phyloP scores from a whole-genome alignment of 202 grass and related monocot species.

The Digitaria exilis region DNA sequence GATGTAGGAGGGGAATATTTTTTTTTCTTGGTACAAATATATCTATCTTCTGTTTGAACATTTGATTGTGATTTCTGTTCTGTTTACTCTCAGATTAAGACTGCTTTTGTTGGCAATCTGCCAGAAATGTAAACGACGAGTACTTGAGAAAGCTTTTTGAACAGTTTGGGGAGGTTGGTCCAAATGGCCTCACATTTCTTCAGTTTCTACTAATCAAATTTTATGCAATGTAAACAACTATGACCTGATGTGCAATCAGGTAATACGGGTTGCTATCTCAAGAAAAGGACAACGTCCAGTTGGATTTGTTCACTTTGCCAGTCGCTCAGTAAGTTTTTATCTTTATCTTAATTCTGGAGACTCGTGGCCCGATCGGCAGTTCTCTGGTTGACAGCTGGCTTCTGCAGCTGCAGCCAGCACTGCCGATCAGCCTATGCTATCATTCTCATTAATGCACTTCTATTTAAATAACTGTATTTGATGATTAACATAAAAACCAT shows the following conservation, averaged over 20 bases:
- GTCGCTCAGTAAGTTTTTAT: slow-evolving; percentile 61
- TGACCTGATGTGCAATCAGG: slow-evolving; percentile 46
- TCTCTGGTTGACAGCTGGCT: no score
- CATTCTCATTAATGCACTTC: slow-evolving; percentile 22
- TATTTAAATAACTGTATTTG: slow-evolving; percentile 8
- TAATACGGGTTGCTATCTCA: slow-evolving; percentile 64
- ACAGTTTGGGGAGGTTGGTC: slow-evolving; percentile 68
- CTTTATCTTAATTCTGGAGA: slow-evolving; percentile 22
- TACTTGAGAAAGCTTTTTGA: slow-evolving; percentile 75
- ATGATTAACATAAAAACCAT: background rate
- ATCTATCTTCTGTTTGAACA: slow-evolving; percentile 12
- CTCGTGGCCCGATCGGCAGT: background rate
- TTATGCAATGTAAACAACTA: slow-evolving; percentile 26
- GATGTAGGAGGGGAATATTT: slow-evolving; percentile 20
- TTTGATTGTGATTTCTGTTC: slow-evolving; percentile 34
- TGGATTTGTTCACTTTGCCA: slow-evolving; percentile 77
- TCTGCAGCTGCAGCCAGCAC: no score
- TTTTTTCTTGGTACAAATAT: slow-evolving; percentile 34
- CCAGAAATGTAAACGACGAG: slow-evolving; percentile 63
- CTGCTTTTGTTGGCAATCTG: slow-evolving; percentile 88
- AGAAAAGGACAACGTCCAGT: slow-evolving; percentile 72
- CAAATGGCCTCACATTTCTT: slow-evolving; percentile 23
- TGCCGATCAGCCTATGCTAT: background rate
- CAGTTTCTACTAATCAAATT: slow-evolving; percentile 23
- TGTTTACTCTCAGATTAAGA: slow-evolving; percentile 59